Conservation (phyloP, 805 yeast genomes). For the Zygotorulaspora danielsina region DNA sequence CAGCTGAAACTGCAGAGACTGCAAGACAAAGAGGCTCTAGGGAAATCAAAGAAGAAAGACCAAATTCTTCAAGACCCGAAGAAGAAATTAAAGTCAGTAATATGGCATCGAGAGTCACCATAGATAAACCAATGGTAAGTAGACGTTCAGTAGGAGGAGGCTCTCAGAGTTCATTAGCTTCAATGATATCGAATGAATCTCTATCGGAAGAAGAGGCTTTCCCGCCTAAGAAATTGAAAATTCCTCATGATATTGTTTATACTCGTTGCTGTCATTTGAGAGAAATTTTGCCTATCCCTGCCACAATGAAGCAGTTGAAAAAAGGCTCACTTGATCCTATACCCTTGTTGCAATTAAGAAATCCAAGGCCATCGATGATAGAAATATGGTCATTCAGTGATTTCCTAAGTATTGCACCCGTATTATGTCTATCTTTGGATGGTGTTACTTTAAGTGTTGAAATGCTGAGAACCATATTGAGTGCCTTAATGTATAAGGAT, state of each 20-base stretch:
- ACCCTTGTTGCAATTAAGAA: slow-evolving; percentile 69
- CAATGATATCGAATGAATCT: slow-evolving; percentile 18
- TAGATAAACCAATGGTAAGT: slow-evolving; percentile 44
- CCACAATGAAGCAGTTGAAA: slow-evolving; percentile 75
- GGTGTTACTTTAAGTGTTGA: slow-evolving; percentile 70
- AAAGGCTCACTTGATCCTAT: slow-evolving; percentile 75
- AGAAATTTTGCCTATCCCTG: slow-evolving; percentile 89
- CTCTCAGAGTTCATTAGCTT: slow-evolving; percentile 25
- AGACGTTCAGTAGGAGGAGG: slow-evolving; percentile 30
- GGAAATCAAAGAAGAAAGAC: slow-evolving; percentile 28
- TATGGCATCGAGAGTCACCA: slow-evolving; percentile 36
- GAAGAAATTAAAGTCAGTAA: slow-evolving; percentile 38
- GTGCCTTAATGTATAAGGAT: slow-evolving; percentile 59
- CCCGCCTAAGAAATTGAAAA: slow-evolving; percentile 32
- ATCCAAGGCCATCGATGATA: slow-evolving; percentile 83
- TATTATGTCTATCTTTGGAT: slow-evolving; percentile 71
- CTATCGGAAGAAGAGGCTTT: slow-evolving; percentile 25
- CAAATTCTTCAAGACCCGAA: slow-evolving; percentile 30
- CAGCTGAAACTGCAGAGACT: slow-evolving; percentile 39
- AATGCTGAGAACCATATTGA: slow-evolving; percentile 66
- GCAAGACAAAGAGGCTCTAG: slow-evolving; percentile 37
- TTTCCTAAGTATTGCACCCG: slow-evolving; percentile 79
- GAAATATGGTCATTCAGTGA: slow-evolving; percentile 86
- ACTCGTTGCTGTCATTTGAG: slow-evolving; percentile 90
- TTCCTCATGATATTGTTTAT: slow-evolving; percentile 67